These are phyloP conservation scores for Hericium rajendrae DNA, from an alignment of 768 basidiomycete species.

Conservation along the genomic window DNA sequence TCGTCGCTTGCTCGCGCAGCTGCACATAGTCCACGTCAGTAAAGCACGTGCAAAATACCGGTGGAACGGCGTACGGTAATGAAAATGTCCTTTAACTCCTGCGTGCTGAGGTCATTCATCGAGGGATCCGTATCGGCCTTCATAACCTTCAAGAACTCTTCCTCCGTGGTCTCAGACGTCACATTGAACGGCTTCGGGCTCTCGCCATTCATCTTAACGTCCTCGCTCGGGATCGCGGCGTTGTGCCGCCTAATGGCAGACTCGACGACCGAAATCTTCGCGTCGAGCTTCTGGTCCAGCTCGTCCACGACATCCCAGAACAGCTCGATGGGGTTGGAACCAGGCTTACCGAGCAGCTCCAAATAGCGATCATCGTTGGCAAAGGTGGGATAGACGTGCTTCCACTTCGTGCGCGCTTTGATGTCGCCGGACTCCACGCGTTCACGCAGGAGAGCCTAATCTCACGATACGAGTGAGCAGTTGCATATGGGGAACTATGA, in stretches of 20 bases:
- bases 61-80: constrained; percentile 41
- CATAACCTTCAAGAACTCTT: constrained; percentile 51
- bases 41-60: background rate
- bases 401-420: constrained; percentile 85
- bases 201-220: constrained; percentile 13
- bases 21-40: constrained; percentile 21
- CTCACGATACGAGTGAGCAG: background rate
- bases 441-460: constrained; percentile 60
- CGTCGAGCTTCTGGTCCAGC: constrained; percentile 78
- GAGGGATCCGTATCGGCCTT: constrained; percentile 45
- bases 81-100: constrained; percentile 51
- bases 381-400: constrained; percentile 73
- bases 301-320: constrained; percentile 92
- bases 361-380: constrained; percentile 75
- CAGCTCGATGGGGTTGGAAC: constrained; percentile 90
- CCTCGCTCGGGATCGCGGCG: constrained; percentile 23
- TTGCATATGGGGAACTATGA: background rate
- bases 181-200: constrained; percentile 30
- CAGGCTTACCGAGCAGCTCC: constrained; percentile 82
- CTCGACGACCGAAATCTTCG: constrained; percentile 62
- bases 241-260: constrained; percentile 47
- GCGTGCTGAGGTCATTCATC: constrained; percentile 35
- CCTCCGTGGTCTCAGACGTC: constrained; percentile 49
- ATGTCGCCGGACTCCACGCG: constrained; percentile 59
- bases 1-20: constrained; percentile 64